Conservation (phyloP, 2,329 filamentous ascomycete genomes). For the Fusarium avenaceum region DNA sequence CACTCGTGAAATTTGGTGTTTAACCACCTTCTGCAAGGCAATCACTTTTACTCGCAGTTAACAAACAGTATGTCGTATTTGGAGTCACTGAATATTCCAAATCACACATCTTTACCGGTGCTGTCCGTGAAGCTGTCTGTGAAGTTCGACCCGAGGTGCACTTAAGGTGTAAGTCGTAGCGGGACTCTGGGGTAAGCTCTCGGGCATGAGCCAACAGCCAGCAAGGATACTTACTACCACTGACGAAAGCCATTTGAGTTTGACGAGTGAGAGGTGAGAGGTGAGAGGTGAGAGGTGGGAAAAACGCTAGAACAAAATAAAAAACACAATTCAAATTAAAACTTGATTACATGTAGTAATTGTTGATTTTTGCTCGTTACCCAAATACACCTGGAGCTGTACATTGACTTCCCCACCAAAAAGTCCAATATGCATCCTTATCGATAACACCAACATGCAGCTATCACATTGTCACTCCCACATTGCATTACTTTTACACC, state of each 20-base stretch:
- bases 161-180: not conserved
- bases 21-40: no score
- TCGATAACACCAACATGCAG: constrained; percentile 36
- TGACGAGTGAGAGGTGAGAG: not conserved
- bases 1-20: no score
- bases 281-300: not conserved
- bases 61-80: no score
- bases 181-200: constrained; percentile 11
- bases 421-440: constrained; percentile 17
- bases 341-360: not conserved
- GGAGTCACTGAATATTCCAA: no score
- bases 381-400: not conserved
- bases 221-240: not conserved
- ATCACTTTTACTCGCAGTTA: no score
- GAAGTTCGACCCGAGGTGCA: not conserved
- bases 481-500: constrained; percentile 12
- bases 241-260: not conserved
- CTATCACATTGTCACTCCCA: constrained; percentile 21
- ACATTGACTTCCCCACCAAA: constrained; percentile 20
- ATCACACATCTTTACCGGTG: not conserved
- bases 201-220: not conserved
- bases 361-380: not conserved
- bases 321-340: not conserved
- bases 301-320: not conserved
- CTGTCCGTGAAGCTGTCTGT: not conserved